Percentiles rank a stretch among this genome's conserved stretches.
phyloP scores from a whole-genome alignment of 768 basidiomycete genomes.

The Termitomyces sp. region DNA sequence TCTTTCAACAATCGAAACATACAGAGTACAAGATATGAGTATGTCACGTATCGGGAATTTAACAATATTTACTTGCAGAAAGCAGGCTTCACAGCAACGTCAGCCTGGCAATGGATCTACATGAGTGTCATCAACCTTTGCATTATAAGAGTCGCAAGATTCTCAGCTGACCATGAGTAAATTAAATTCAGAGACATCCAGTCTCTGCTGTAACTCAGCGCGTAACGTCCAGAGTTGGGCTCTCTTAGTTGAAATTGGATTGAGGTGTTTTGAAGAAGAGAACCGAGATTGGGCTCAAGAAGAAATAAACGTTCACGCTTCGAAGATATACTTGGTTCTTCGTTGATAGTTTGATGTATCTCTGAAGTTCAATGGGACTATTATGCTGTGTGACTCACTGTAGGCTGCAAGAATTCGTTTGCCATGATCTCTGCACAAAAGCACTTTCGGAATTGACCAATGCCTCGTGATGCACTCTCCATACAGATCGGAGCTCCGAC shows the following conservation, averaged over 20 bases:
- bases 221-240: not conserved
- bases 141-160: not conserved
- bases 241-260: too few species aligned
- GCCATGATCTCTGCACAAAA: not conserved
- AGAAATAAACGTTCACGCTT: not conserved
- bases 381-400: too few species aligned
- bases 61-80: not conserved
- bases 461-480: not conserved
- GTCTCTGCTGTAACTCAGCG: too few species aligned
- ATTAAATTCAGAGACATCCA: not conserved
- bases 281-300: too few species aligned
- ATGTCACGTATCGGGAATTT: not conserved
- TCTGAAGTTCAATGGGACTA: not conserved
- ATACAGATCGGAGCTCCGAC: slow-evolving; percentile 3
- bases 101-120: not conserved
- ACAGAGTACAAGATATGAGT: not conserved
- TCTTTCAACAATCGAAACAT: not conserved
- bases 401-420: not conserved
- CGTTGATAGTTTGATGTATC: not conserved
- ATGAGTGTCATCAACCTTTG: not conserved
- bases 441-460: not conserved
- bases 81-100: not conserved
- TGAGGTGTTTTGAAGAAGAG: not conserved
- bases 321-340: not conserved
- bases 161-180: not conserved